Evolutionary conservation across 2,329 filamentous ascomycete genomes (phyloP), one percentile per base, ranked within the genome.

Genomic region (Fusarium avenaceum): DNA sequence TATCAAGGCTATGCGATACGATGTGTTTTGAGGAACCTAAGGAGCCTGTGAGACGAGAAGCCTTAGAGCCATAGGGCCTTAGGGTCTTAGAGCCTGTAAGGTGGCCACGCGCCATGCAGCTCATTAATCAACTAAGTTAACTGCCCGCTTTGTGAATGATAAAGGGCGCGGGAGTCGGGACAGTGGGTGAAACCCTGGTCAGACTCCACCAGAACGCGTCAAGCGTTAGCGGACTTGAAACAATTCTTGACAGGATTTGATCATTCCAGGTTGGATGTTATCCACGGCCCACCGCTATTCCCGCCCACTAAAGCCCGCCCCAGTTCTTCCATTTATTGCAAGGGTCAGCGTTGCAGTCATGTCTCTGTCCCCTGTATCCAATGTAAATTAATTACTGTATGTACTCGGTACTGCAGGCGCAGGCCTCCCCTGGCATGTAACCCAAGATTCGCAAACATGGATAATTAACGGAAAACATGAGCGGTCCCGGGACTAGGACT

Each of bases 241-340:
- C 65, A 68, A 28, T 47, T 32, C 28, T 30, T 11, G 9, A 30
- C 10, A 11, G 28, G 28, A 30, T 30, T 30, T 30, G 28, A 30
- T 30, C 69, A 69, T 69, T 69, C 46, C 66, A 24, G 24, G 24
- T 24, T 24, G 24, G 24, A 24, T 24, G 24, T 24, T 24, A 24
- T 24, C 24, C 24, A 24, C 24, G 24, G 24, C 7, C 24, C 24
- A 24, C 24, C 8, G 24, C 24, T 69, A 69, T 69, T 69, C 46
- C 66, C 66, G 66, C 20, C 11, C 20, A 26, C 48, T 47, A 58
- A 54, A 57, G 38, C 62, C 66, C 26, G 38, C 35, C 53, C 51
- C 43, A 22, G 11, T 39, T 57, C 58, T 58, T 20, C 17, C 20
- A 35, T 43, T 43, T 42, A 38, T 52, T 64, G 35, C 52, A 58